A percentile compares a stretch with the other conserved stretches of the same genome.
phyloP scores from a whole-genome alignment of 1,284 basidiomycete species.

The Stereum hirsutum region DNA sequence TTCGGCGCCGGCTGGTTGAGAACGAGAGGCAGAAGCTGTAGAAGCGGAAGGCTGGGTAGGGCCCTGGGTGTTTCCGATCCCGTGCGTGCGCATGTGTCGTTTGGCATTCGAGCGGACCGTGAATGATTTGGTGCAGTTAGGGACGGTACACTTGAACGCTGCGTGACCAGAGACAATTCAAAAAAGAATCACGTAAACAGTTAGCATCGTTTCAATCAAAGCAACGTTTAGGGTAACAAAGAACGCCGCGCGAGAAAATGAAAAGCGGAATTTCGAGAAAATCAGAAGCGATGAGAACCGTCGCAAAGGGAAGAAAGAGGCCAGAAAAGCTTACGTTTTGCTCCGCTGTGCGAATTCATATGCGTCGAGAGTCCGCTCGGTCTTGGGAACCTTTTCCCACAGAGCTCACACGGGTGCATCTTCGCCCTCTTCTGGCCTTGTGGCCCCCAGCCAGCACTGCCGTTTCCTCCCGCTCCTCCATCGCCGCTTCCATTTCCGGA shows the following conservation, averaged over 20 bases:
- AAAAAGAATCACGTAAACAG: conserved; percentile 1
- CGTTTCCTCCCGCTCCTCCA: background rate
- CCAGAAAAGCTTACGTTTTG: conserved; percentile 38
- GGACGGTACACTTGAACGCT: conserved; percentile 49
- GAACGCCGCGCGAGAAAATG: no score
- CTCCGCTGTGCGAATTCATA: conserved; percentile 65
- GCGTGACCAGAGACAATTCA: background rate
- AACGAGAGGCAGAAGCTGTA: no score
- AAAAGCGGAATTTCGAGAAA: no score
- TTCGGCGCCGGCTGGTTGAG: no score
- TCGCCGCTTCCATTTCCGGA: background rate
- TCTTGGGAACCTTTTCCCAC: conserved; percentile 50
- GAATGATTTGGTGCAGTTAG: conserved; percentile 48
- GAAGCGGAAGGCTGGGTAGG: no score
- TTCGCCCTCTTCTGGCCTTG: conserved; percentile 15
- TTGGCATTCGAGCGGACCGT: conserved; percentile 58
- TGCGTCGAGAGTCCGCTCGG: conserved; percentile 62
- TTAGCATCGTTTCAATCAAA: no score
- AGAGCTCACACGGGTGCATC: conserved; percentile 46
- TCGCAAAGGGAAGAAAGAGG: background rate
- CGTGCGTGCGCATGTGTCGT: conserved; percentile 50
- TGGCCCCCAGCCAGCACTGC: background rate
- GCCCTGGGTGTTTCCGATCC: no score
- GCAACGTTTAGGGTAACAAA: no score
- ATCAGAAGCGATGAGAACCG: no score